phyloP scores from a whole-genome alignment of 1,284 basidiomycete species.

The Irpex lacteus region DNA sequence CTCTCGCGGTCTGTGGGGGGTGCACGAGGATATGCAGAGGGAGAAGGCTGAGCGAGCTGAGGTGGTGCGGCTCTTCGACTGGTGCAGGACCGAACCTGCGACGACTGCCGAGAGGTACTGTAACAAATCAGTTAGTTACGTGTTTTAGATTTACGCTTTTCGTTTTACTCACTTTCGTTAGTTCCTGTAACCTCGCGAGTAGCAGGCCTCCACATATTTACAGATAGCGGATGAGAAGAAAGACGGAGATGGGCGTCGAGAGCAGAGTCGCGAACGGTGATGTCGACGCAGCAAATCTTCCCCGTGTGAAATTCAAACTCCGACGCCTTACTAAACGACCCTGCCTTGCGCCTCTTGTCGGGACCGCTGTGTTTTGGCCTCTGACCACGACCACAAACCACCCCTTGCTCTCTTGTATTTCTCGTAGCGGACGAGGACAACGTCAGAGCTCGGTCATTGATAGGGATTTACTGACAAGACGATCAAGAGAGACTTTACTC shows the following conservation, averaged over 20 bases:
- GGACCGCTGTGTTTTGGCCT: neutral
- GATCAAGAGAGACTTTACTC: neutral
- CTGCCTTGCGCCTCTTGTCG: neutral
- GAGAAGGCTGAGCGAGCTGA: slow-evolving; percentile 81
- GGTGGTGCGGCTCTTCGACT: slow-evolving; percentile 70
- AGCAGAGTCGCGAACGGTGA: slow-evolving; percentile 12
- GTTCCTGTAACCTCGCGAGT: slow-evolving; percentile 81
- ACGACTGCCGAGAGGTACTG: slow-evolving; percentile 78
- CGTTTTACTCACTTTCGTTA: slow-evolving; percentile 61
- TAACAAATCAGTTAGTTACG: slow-evolving; percentile 19
- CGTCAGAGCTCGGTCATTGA: neutral
- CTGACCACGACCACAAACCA: neutral
- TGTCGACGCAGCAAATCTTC: slow-evolving; percentile 3
- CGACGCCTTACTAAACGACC: slow-evolving; percentile 19
- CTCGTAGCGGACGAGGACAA: neutral
- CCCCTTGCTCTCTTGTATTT: neutral
- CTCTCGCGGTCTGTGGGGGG: slow-evolving; percentile 48
- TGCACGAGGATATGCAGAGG: slow-evolving; percentile 76
- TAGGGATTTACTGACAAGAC: neutral
- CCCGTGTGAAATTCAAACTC: slow-evolving; percentile 18
- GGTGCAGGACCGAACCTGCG: slow-evolving; percentile 88
- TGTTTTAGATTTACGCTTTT: slow-evolving; percentile 12
- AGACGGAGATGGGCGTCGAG: slow-evolving; percentile 8
- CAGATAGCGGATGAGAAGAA: slow-evolving; percentile 33
- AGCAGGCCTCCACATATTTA: slow-evolving; percentile 83